Evolutionary conservation across 177 flowering plant species (phyloP), one percentile per base, ranked within the genome.

Genomic region (Vitis hybrid): DNA sequence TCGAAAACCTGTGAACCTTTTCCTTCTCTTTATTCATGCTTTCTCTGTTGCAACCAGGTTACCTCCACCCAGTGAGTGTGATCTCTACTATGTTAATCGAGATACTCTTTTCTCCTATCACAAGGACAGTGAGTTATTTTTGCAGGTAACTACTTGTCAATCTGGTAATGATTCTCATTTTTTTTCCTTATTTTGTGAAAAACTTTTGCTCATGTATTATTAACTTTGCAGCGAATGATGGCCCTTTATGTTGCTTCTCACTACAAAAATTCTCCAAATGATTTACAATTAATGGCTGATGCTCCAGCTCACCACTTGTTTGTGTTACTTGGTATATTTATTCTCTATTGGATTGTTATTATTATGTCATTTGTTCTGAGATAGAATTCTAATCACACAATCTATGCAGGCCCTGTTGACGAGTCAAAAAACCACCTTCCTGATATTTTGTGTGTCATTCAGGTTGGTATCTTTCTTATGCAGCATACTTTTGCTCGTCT

Each of bases 241-340:
- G 92, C 97, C 18, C 85, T 96, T 16, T 96, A 89, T 83, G 98
- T 96, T 79, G 85, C 99, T 68, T 96, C 99, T 64, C 98, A 96
- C 79, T 96, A 96, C 78, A 93, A 93, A 74, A 96, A 93, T 75
- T 93, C 99, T 70, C 99, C 98, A 16, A 92, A 93, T 81, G 99
- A 96, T 78, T 72, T 96, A 60, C 99, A 92, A 85, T 65, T 96
- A 76, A 85, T 96, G 95, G 97, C 98, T 50, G 98, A 96, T 85
- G 99, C 99, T 70, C 98, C 99, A 56, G 99, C 97, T 11, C 99
- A 96, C 76, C 99, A 96, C 79, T 80, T 96, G 77, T 96, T 96
- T 83, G 98, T 93, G 65, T 79, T 96, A 71, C 94, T 96, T 67
- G 99, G 99, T 96, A 87, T 69, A 58, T 58, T 65, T 60, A 13